Conservation (phyloP, 2,329 filamentous ascomycete genomes). For the Mycosphaerella sp. region DNA sequence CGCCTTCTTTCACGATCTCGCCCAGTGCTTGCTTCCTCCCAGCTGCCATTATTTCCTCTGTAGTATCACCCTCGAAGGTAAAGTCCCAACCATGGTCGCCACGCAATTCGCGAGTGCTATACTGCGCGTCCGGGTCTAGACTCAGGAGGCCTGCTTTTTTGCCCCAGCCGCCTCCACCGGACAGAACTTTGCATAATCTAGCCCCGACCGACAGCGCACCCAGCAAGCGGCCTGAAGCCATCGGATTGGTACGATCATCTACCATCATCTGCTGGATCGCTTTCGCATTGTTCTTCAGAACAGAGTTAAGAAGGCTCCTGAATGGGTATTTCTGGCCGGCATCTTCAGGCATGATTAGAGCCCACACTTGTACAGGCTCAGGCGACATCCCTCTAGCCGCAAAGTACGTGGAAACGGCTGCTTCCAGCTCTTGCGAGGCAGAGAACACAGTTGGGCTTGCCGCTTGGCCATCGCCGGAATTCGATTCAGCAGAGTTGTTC, state of each 20-base stretch:
- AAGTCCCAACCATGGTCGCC: slow-evolving; percentile 52
- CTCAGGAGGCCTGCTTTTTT: slow-evolving; percentile 71
- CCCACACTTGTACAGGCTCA: slow-evolving; percentile 61
- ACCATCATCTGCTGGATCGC: background rate
- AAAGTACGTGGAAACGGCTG: slow-evolving; percentile 55
- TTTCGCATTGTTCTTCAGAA: background rate
- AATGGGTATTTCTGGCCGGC: slow-evolving; percentile 1
- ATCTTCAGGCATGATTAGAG: slow-evolving; percentile 53
- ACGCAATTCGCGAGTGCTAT: slow-evolving; percentile 47
- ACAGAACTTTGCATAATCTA: slow-evolving; percentile 52
- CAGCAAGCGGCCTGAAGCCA: background rate
- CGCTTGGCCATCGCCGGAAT: background rate
- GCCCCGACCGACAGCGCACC: slow-evolving; percentile 25
- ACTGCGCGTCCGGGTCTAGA: slow-evolving; percentile 61
- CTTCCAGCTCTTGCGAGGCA: slow-evolving; percentile 68
- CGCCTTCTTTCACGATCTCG: slow-evolving; percentile 56
- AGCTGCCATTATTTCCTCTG: slow-evolving; percentile 30
- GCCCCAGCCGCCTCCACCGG: slow-evolving; percentile 80
- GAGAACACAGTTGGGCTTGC: slow-evolving; percentile 35
- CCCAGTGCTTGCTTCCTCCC: slow-evolving; percentile 40
- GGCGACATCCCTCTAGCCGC: slow-evolving; percentile 36
- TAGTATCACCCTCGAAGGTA: slow-evolving; percentile 29
- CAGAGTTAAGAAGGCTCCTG: background rate
- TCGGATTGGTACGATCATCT: background rate
- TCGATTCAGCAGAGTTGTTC: no score